A percentile compares a stretch with the other conserved stretches of the same genome.
phyloP scores from a whole-genome alignment of 768 basidiomycete species.

The Xerocomellus chrysenteron region DNA sequence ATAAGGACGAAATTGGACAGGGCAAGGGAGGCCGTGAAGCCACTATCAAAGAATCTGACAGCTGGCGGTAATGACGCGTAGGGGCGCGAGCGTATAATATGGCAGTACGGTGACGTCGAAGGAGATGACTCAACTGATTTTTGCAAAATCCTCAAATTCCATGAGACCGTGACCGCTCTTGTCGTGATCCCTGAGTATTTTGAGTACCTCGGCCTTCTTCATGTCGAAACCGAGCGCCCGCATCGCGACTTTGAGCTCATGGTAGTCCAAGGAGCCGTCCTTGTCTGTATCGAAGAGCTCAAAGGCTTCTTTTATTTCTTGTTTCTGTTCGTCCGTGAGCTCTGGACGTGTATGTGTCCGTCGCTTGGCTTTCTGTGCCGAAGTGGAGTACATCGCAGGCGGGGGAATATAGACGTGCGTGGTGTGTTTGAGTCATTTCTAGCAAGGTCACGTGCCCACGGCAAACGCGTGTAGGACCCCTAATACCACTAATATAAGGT shows the following conservation, averaged over 20 bases:
- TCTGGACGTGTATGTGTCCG: conserved; percentile 77
- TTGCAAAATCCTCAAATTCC: conserved; percentile 91
- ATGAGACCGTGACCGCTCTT: conserved; percentile 80
- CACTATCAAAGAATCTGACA: background rate
- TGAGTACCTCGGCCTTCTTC: conserved; percentile 98
- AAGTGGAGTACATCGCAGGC: conserved; percentile 53
- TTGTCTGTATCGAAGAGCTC: conserved; percentile 99
- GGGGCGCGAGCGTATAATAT: background rate
- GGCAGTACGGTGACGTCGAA: background rate
- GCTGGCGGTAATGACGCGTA: conserved; percentile 6
- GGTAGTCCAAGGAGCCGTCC: conserved; percentile 94
- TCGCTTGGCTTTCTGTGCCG: conserved; percentile 70
- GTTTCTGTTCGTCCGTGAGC: conserved; percentile 84
- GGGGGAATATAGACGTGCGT: background rate
- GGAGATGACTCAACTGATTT: conserved; percentile 69
- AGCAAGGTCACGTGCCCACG: conserved; percentile 24
- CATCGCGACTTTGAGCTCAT: conserved; percentile 99
- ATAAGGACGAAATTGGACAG: background rate
- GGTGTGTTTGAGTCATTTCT: background rate
- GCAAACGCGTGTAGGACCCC: conserved; percentile 33
- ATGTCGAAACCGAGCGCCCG: conserved; percentile 95
- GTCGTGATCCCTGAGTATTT: conserved; percentile 88
- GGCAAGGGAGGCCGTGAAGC: background rate
- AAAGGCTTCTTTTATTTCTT: conserved; percentile 98
- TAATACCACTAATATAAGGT: background rate